These are phyloP conservation scores for Cardiospermum halicacabum DNA, from an alignment of 345 rosid genomes.

Conservation along the genomic window DNA sequence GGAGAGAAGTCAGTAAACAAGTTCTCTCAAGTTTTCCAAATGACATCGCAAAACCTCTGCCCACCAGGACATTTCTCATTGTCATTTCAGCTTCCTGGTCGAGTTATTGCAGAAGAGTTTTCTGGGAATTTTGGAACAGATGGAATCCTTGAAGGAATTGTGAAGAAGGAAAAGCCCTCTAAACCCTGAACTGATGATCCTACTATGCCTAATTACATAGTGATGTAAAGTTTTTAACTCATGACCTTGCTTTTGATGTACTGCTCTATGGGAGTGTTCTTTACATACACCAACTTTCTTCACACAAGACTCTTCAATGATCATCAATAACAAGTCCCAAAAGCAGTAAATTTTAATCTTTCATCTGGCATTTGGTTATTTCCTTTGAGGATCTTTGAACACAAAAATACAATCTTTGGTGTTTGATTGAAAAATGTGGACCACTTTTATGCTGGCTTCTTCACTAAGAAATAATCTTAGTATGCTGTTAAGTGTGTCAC, in stretches of 20 bases:
- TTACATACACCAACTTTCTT: not conserved
- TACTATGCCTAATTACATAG: not conserved
- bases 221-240: not conserved
- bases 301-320: not conserved
- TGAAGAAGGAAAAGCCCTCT: slow-evolving; percentile 31
- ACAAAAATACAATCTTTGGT: not conserved
- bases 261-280: not conserved
- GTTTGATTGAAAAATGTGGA: not conserved
- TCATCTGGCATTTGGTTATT: not conserved
- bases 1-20: slow-evolving; percentile 48
- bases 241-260: not conserved
- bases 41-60: slow-evolving; percentile 53
- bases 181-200: slow-evolving; percentile 1
- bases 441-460: not conserved
- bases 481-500: not conserved
- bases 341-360: too few species aligned
- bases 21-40: slow-evolving; percentile 39
- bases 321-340: not conserved
- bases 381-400: too few species aligned
- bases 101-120: slow-evolving; percentile 46
- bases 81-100: slow-evolving; percentile 55
- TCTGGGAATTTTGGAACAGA: slow-evolving; percentile 42
- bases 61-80: slow-evolving; percentile 54
- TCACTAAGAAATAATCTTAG: not conserved
- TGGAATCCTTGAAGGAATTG: slow-evolving; percentile 54